Base-by-base conservation (phyloP, 2,329 filamentous ascomycete genomes). In the Cryphonectria nitschkei region DNA sequence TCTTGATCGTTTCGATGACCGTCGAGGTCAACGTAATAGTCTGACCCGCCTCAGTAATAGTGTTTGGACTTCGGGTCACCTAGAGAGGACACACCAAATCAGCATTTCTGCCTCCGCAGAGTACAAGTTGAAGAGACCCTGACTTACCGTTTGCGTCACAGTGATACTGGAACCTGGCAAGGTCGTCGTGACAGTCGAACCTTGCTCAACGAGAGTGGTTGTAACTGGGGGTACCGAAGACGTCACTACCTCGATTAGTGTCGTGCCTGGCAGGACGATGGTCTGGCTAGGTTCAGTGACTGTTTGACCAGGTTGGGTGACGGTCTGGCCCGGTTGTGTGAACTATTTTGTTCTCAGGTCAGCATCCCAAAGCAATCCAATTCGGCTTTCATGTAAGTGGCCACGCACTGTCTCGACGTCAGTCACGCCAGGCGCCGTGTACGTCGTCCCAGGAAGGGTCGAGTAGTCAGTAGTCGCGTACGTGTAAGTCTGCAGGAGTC, bases 11-110 rank as follows among this genome's bases (percentile, higher is more conserved):
- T 29, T 76, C 74, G 4, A 80, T 79, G 37, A 81, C 70, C 3
- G 80, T 80, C 0, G 80, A 79, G 2, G 79, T 76, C 16, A 81
- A 63, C 0, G 79, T 81, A 29, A 75, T 74, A 3, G 76, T 75
- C 11, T 72, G 60, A n/a, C 73, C 73, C 9, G 76, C 74, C 7
- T 73, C 22, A 0, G 77, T 79, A 3, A 76, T 72, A 2, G 75
- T 78, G 29, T 13, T 22, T 16, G 67, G 67, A 46, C 58, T 64
- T 14, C n/a, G 11, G 29, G 60, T 68, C 19, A 68, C 58, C 67
- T 68, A 32, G 14, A 32, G 64, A 29, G 4, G 29, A 34, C 9
- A 58, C 29, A 9, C 11, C 11, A 29, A 46, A 50, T 67, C 22
- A 67, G 54, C 34, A 32, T 11, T 29, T 16, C 19, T 54, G 46